Evolutionary conservation across 352 stramenopile species (phyloP).

Genomic region (Phytophthora cryptogea): DNA sequence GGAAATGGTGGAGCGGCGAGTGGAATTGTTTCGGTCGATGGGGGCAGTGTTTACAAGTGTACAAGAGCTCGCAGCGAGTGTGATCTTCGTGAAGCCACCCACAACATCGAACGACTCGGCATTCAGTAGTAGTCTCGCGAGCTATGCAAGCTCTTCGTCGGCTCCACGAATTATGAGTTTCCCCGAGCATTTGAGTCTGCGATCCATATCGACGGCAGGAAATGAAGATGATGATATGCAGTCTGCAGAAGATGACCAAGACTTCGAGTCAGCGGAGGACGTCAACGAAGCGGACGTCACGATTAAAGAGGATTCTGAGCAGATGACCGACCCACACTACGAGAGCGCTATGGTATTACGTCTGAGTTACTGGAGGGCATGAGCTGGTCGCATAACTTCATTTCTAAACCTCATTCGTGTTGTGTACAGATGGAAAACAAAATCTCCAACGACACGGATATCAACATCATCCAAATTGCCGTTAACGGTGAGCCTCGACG

Average conservation of each 20-base stretch:
- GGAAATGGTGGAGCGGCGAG: constrained; percentile 56
- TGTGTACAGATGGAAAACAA: constrained; percentile 22
- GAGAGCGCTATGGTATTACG: constrained; percentile 22
- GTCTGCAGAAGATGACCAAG: constrained; percentile 20
- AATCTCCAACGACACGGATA: constrained; percentile 15
- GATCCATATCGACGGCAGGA: constrained; percentile 21
- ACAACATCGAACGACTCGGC: constrained; percentile 50
- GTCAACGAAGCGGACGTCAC: constrained; percentile 11
- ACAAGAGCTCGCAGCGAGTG: constrained; percentile 79
- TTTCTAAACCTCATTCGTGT: constrained; percentile 3
- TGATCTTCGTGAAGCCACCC: constrained; percentile 84
- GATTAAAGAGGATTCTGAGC: constrained; percentile 27
- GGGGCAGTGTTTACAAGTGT: constrained; percentile 73
- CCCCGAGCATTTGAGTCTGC: constrained; percentile 69
- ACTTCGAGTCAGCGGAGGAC: constrained; percentile 16
- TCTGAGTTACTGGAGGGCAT: background rate
- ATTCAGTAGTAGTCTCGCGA: constrained; percentile 72
- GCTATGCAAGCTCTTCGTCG: constrained; percentile 45
- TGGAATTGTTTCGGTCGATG: constrained; percentile 66
- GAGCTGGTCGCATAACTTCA: constrained; percentile 1
- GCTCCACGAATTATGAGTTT: constrained; percentile 58
- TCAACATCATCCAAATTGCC: constrained; percentile 38
- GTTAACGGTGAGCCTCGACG: constrained; percentile 7
- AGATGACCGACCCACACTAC: constrained; percentile 18
- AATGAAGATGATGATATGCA: constrained; percentile 25